A percentile compares a stretch with the other conserved stretches of the same genome.
Evolutionary conservation across 2,329 filamentous ascomycete species (phyloP).

Genomic region (Hypoxylon sp.): DNA sequence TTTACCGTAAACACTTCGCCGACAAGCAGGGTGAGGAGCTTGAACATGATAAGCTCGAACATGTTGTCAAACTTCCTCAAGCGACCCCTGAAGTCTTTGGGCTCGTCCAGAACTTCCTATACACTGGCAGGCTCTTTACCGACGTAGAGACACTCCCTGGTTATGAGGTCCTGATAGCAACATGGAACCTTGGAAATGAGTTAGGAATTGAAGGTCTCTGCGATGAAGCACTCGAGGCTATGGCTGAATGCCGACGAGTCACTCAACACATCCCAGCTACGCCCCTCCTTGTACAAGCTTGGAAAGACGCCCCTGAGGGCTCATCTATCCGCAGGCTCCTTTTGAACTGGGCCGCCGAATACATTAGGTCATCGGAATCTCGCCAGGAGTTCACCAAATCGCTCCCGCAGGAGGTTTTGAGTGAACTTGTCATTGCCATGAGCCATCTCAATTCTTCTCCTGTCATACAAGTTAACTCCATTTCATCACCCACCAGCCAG

Average conservation of each 20-base stretch:
- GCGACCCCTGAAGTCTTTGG: conserved; percentile 65
- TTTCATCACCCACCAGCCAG: conserved; percentile 38
- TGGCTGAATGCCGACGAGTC: conserved; percentile 67
- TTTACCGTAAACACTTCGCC: conserved; percentile 63
- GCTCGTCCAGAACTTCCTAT: conserved; percentile 68
- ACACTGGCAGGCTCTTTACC: conserved; percentile 63
- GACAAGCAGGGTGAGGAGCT: conserved; percentile 41
- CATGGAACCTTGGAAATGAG: conserved; percentile 69
- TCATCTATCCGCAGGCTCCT: conserved; percentile 71
- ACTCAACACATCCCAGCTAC: conserved; percentile 70
- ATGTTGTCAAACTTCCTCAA: conserved; percentile 64
- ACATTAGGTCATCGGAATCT: conserved; percentile 69
- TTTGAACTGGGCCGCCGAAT: conserved; percentile 73
- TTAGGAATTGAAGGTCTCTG: conserved; percentile 68
- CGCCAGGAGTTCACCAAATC: conserved; percentile 71
- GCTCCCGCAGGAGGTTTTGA: conserved; percentile 72
- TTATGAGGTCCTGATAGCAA: conserved; percentile 67
- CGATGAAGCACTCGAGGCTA: conserved; percentile 67
- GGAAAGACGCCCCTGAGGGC: conserved; percentile 72
- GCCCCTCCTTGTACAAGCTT: conserved; percentile 70
- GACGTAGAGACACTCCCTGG: conserved; percentile 59
- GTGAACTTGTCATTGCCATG: conserved; percentile 73
- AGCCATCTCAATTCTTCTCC: conserved; percentile 64
- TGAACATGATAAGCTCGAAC: conserved; percentile 60
- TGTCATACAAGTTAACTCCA: conserved; percentile 50